Evolutionary conservation across 1,139 yeast species (phyloP), one percentile per base, ranked within the genome.

Genomic region (Arxiozyma heterogenica): DNA sequence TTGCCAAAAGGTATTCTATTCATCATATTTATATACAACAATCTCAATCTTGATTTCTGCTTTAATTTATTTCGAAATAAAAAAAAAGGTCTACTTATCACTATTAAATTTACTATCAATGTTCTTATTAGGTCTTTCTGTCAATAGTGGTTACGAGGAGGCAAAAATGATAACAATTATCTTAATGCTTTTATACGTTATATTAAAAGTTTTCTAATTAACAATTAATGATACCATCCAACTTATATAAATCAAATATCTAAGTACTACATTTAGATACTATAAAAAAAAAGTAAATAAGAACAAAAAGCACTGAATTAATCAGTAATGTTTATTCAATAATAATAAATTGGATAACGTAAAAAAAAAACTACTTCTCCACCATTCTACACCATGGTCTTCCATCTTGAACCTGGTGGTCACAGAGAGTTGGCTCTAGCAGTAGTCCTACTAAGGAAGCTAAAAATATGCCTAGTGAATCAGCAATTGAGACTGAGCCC

Each of bases 401-500:
- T 0, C 86, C 89, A 55, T 78, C 72, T 1, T 65, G 64, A 3
- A 83, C 81, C 66, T 93, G 98, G 61, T 78, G 79, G 6, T 73
- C 66, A 65, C 97, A 91, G n/a, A 93, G 73, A 1, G 72, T 64
- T 8, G 84, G 81, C 62, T 93, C 98, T 11, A 91, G 70, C 78
- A 82, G 78, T 73, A 86, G 74, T 47, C 89, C 90, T 5, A 88
- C 67, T 17, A 82, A 65, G 0, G 96, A 97, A 1, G 97, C 95
- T 1, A 86, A 48, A 4, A 89, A 86, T 38, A 91, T 82, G 0
- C 98, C 98, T 23, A 86, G 81, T 17, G 95, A 85, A 67, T 93
- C 98, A 58, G 96, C 88, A 56, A 91, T 81, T 0, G 96, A 90
- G 0, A 90, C 96, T n/a, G 95, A 81, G 0, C 97, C 98, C 80